Evolutionary conservation across 176 grass and related monocot genomes (phyloP).

Genomic region (Oryza glumipatula): DNA sequence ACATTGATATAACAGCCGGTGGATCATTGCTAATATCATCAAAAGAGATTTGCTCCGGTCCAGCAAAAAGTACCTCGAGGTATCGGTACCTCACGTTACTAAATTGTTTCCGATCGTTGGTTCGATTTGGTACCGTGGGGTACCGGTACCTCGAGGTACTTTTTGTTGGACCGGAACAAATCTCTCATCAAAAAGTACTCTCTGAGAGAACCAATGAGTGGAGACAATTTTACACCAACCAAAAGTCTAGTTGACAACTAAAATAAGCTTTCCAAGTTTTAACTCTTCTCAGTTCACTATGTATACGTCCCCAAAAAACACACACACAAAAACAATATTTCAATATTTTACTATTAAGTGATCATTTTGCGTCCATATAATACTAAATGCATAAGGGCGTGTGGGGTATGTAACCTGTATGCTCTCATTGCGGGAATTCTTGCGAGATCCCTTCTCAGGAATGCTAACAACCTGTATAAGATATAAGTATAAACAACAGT

Average conservation of each 20-base stretch:
- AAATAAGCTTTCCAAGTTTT: constrained; percentile 16
- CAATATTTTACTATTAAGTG: constrained; percentile 9
- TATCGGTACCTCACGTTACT: too few relatives aligned
- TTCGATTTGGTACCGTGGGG: too few relatives aligned
- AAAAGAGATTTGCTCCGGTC: neutral
- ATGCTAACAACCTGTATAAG: constrained; percentile 82
- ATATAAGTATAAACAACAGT: constrained; percentile 26
- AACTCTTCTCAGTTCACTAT: constrained; percentile 7
- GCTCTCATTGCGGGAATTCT: constrained; percentile 71
- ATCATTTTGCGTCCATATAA: constrained; percentile 22
- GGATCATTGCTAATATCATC: neutral
- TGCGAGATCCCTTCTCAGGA: constrained; percentile 88
- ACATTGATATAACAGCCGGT: neutral
- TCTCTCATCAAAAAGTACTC: neutral
- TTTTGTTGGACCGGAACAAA: too few relatives aligned
- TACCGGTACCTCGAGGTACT: too few relatives aligned
- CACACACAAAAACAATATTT: neutral
- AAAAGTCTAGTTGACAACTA: constrained; percentile 6
- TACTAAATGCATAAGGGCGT: constrained; percentile 16
- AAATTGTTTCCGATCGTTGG: too few relatives aligned
- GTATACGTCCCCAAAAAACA: neutral
- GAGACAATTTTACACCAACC: constrained; percentile 17
- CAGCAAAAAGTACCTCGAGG: too few relatives aligned
- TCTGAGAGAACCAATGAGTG: neutral
- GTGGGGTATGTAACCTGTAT: constrained; percentile 74